A percentile compares a stretch with the other conserved stretches of the same genome.
Conservation (phyloP, 495 filamentous ascomycete species). For the Massariosphaeria phaeospora region DNA sequence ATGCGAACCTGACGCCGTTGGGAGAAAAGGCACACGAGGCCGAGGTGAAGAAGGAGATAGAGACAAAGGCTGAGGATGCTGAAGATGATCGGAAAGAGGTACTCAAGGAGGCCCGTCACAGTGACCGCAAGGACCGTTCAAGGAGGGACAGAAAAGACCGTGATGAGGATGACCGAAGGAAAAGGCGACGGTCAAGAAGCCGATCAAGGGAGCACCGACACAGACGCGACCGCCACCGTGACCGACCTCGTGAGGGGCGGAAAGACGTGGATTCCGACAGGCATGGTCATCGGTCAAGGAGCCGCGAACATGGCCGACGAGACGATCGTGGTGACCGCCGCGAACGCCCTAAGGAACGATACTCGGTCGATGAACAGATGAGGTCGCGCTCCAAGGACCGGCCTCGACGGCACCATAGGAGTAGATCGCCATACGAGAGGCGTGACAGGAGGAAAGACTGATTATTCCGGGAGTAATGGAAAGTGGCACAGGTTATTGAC, state of each 20-base stretch:
- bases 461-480: not conserved
- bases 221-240: slow-evolving; percentile 18
- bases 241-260: slow-evolving; percentile 2
- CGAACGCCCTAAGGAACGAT: not conserved
- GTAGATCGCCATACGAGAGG: slow-evolving; percentile 20
- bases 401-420: slow-evolving; percentile 11
- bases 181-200: slow-evolving; percentile 8
- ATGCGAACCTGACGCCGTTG: slow-evolving; percentile 38
- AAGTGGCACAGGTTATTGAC: too few species aligned
- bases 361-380: not conserved
- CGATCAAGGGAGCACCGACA: slow-evolving; percentile 13
- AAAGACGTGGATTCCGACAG: slow-evolving; percentile 11
- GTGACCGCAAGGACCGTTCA: slow-evolving; percentile 3
- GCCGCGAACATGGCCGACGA: slow-evolving; percentile 7
- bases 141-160: slow-evolving; percentile 8
- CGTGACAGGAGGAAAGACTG: slow-evolving; percentile 18
- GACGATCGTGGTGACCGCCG: slow-evolving; percentile 9
- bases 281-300: slow-evolving; percentile 14
- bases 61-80: slow-evolving; percentile 28
- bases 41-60: slow-evolving; percentile 35
- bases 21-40: slow-evolving; percentile 32
- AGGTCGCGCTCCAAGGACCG: slow-evolving; percentile 7
- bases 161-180: slow-evolving; percentile 3
- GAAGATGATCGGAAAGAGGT: slow-evolving; percentile 28
- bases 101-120: slow-evolving; percentile 17